Percentiles rank a stretch among this genome's conserved stretches.
These are phyloP conservation scores for Oropetium thomaeum DNA, from an alignment of 176 grass and related monocot species.

Conservation along the genomic window DNA sequence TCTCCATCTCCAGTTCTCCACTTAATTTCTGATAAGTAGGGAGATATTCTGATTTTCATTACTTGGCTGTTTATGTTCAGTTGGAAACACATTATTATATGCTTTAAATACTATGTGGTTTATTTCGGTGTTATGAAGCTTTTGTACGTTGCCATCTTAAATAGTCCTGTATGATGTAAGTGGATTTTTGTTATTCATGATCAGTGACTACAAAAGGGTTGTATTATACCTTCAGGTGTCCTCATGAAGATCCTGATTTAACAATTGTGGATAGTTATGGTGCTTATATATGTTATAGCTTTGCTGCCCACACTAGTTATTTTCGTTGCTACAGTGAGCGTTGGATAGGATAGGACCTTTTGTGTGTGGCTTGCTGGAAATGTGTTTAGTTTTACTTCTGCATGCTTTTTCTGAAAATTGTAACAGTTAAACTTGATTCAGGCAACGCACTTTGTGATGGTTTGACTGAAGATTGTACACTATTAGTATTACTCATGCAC, in stretches of 20 bases:
- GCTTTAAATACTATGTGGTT: neutral
- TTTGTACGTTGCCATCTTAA: neutral
- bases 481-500: neutral
- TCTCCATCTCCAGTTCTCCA: neutral
- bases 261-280: neutral
- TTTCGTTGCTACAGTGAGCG: neutral
- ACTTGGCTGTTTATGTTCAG: conserved; percentile 7
- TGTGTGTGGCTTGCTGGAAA: neutral
- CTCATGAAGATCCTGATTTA: neutral
- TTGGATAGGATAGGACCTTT: conserved; percentile 1
- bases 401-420: neutral
- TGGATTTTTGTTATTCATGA: neutral
- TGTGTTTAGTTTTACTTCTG: neutral
- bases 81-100: neutral
- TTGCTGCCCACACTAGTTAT: neutral
- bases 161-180: neutral
- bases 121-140: neutral
- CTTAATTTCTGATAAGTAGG: neutral
- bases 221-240: neutral
- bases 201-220: conserved; percentile 1
- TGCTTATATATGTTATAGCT: neutral
- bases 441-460: neutral
- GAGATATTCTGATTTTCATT: too few species aligned
- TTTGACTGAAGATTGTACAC: neutral
- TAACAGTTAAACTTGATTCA: neutral